Evolutionary conservation across 2,329 filamentous ascomycete species (phyloP).

Genomic region (Stagonosporopsis rhizophila): DNA sequence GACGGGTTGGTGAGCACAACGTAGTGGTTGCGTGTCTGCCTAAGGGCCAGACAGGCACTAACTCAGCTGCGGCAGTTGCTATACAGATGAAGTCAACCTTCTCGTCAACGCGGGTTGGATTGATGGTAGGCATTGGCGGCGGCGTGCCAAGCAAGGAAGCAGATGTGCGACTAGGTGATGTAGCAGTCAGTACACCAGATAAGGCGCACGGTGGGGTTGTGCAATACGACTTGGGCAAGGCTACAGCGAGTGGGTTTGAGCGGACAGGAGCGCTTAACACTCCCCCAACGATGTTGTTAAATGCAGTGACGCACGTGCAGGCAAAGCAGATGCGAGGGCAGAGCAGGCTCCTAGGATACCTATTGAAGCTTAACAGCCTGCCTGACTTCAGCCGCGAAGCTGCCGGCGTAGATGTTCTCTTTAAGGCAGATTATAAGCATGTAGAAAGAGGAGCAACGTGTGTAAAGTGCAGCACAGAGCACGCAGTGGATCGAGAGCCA

Average conservation of each 20-base stretch:
- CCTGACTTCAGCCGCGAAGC: slow-evolving; percentile 1
- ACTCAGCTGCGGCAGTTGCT: slow-evolving; percentile 42
- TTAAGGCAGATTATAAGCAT: slow-evolving; percentile 8
- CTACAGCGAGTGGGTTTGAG: slow-evolving; percentile 5
- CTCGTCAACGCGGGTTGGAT: slow-evolving; percentile 44
- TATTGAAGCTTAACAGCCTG: no score
- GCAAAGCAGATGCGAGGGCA: no score
- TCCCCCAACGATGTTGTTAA: slow-evolving; percentile 17
- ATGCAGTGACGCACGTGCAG: slow-evolving; percentile 9
- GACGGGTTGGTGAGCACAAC: slow-evolving; percentile 42
- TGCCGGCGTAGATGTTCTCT: slow-evolving; percentile 6
- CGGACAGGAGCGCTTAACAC: slow-evolving; percentile 17
- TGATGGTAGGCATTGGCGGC: slow-evolving; percentile 56
- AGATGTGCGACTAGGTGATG: slow-evolving; percentile 36
- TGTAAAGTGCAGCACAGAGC: slow-evolving; percentile 9
- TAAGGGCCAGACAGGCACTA: slow-evolving; percentile 43
- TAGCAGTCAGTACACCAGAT: slow-evolving; percentile 31
- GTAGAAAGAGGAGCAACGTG: slow-evolving; percentile 2
- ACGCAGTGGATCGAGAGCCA: neutral
- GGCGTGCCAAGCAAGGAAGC: slow-evolving; percentile 25
- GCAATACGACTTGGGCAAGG: slow-evolving; percentile 28
- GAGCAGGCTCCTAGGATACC: no score
- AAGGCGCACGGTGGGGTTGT: slow-evolving; percentile 19
- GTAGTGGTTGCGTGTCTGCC: slow-evolving; percentile 32
- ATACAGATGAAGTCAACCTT: slow-evolving; percentile 44